Evolutionary conservation across 768 basidiomycete species (phyloP).

Genomic region (Hygrocybe coccinea): DNA sequence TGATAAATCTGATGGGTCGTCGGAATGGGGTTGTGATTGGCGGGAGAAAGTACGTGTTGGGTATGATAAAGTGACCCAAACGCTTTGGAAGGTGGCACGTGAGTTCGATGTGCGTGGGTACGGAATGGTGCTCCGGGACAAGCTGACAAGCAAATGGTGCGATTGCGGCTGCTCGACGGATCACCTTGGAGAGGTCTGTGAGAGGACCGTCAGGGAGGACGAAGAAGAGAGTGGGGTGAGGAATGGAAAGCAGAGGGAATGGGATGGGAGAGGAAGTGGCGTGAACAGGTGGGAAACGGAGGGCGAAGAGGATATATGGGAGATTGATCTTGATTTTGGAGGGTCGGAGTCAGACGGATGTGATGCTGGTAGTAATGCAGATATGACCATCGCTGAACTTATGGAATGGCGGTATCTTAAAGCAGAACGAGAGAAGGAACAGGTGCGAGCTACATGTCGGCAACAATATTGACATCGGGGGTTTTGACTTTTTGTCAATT

Average conservation of each 20-base stretch:
- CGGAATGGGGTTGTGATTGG: conserved; percentile 55
- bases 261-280: conserved; percentile 73
- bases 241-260: conserved; percentile 65
- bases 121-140: conserved; percentile 63
- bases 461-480: not conserved
- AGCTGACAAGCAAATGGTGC: conserved; percentile 72
- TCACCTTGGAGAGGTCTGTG: conserved; percentile 72
- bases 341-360: conserved; percentile 48
- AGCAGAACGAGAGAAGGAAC: conserved; percentile 68
- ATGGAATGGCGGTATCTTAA: conserved; percentile 71
- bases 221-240: conserved; percentile 57
- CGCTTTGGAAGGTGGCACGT: conserved; percentile 63
- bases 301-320: conserved; percentile 76
- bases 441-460: conserved; percentile 34
- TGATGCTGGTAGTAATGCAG: conserved; percentile 39
- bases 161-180: conserved; percentile 79
- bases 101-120: conserved; percentile 74
- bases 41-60: conserved; percentile 54
- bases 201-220: conserved; percentile 64
- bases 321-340: conserved; percentile 62
- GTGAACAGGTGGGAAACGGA: conserved; percentile 70
- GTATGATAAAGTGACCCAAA: conserved; percentile 59
- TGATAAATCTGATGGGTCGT: conserved; percentile 29
- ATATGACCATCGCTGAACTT: conserved; percentile 67
- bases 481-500: not conserved